Conservation (phyloP, 2,329 filamentous ascomycete species). For the Alternaria solani region DNA sequence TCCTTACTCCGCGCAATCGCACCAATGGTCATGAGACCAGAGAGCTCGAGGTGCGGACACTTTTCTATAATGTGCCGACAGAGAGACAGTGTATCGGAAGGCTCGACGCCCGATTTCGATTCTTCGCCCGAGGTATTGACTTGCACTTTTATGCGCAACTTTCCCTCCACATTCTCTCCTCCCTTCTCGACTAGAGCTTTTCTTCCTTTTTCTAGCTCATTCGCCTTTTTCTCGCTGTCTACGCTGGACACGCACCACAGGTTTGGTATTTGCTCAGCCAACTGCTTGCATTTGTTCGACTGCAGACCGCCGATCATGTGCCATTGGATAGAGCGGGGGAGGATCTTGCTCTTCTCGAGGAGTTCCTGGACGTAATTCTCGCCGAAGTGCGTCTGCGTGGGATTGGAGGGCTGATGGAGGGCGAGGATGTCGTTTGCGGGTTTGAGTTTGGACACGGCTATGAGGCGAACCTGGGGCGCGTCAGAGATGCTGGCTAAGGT, state of each 20-base stretch:
- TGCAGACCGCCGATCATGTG: constrained; percentile 97
- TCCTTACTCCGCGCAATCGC: constrained; percentile 86
- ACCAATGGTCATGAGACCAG: constrained; percentile 96
- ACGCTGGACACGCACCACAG: constrained; percentile 92
- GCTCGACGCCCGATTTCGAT: constrained; percentile 82
- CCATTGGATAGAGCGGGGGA: constrained; percentile 83
- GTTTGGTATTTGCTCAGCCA: constrained; percentile 84
- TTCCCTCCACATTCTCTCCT: constrained; percentile 22
- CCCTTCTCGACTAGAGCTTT: constrained; percentile 60
- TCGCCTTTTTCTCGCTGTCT: constrained; percentile 86
- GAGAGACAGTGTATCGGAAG: constrained; percentile 68
- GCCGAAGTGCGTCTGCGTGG: constrained; percentile 78
- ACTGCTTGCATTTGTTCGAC: constrained; percentile 88
- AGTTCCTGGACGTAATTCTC: constrained; percentile 92
- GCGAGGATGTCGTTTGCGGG: constrained; percentile 89
- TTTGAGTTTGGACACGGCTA: constrained; percentile 96
- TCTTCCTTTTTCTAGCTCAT: constrained; percentile 79
- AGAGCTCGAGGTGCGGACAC: constrained; percentile 76
- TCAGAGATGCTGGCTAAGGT: not conserved
- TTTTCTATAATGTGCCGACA: constrained; percentile 73
- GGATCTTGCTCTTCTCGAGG: constrained; percentile 79
- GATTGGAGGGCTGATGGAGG: constrained; percentile 66
- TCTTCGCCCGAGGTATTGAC: constrained; percentile 94
- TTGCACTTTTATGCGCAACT: constrained; percentile 83
- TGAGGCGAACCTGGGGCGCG: constrained; percentile 73